Evolutionary conservation across 352 stramenopile species (phyloP).

Genomic region (Globisporangium cylindrosporum): DNA sequence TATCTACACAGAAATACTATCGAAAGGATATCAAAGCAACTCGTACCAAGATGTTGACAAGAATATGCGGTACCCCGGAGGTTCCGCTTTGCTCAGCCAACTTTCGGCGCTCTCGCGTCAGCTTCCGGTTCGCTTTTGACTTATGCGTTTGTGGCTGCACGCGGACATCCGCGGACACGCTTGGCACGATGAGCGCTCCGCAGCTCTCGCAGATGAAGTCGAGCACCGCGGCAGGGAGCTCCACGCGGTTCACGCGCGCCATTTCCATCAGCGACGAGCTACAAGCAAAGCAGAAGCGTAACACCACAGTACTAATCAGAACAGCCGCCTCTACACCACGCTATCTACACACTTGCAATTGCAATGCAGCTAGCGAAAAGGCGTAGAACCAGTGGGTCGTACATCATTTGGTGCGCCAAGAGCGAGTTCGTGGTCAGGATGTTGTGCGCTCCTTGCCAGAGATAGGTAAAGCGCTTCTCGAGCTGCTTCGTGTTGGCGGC

Average conservation of each 20-base stretch:
- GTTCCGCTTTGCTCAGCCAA: slow-evolving; percentile 9
- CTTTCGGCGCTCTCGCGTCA: slow-evolving; percentile 32
- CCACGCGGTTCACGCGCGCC: slow-evolving; percentile 28
- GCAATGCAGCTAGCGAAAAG: background rate
- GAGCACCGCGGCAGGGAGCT: slow-evolving; percentile 44
- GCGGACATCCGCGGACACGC: slow-evolving; percentile 48
- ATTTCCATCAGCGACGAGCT: slow-evolving; percentile 57
- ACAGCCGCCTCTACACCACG: background rate
- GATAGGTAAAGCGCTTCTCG: slow-evolving; percentile 63
- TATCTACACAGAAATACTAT: background rate
- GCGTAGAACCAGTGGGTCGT: background rate
- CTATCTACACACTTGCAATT: background rate
- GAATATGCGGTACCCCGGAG: slow-evolving; percentile 16
- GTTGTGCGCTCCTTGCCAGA: slow-evolving; percentile 58
- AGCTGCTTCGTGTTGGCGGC: slow-evolving; percentile 47
- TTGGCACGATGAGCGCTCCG: slow-evolving; percentile 55
- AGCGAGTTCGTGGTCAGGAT: slow-evolving; percentile 33
- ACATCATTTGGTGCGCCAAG: slow-evolving; percentile 61
- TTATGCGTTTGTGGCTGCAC: slow-evolving; percentile 42
- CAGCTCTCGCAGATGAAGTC: slow-evolving; percentile 73
- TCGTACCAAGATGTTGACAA: slow-evolving; percentile 41
- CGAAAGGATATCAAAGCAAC: background rate
- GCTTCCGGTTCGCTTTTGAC: slow-evolving; percentile 46
- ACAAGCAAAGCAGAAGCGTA: background rate
- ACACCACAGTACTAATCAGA: background rate